Conservation (phyloP, 108 stramenopile species). For the Conticribra guillardii region DNA sequence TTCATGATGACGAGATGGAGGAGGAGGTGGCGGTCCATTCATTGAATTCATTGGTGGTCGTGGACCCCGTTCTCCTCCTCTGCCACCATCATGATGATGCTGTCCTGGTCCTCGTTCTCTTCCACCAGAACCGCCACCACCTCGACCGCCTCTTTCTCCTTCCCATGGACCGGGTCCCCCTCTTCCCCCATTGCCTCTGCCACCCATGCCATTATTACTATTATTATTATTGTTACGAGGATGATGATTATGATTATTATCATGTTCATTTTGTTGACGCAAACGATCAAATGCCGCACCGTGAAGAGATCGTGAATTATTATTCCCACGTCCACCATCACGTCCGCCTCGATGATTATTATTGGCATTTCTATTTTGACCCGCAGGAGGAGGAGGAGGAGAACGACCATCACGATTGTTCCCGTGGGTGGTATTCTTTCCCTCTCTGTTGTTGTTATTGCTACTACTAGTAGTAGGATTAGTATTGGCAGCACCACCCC, state of each 20-base stretch:
- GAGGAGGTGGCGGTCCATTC: slow-evolving; percentile 11
- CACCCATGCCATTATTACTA: too few species aligned
- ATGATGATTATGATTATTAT: background rate
- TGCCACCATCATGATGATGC: background rate
- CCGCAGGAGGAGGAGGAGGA: too few species aligned
- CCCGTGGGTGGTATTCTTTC: too few species aligned
- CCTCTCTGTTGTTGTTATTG: too few species aligned
- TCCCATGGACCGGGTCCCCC: slow-evolving; percentile 1
- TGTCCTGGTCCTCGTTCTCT: background rate
- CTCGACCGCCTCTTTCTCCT: background rate
- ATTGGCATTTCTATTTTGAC: too few species aligned
- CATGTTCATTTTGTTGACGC: slow-evolving; percentile 4
- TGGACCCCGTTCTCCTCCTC: slow-evolving; percentile 1
- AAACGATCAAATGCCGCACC: slow-evolving; percentile 34
- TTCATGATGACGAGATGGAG: slow-evolving; percentile 3
- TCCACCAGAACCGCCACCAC: background rate
- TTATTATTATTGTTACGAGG: background rate
- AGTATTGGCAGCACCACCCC: slow-evolving; percentile 7
- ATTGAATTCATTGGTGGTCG: too few species aligned
- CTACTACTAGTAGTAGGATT: slow-evolving; percentile 12
- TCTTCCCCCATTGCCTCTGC: too few species aligned
- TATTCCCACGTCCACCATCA: background rate
- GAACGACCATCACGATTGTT: too few species aligned
- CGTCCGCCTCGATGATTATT: background rate
- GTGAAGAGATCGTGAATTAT: slow-evolving; percentile 2